A percentile compares a stretch with the other conserved stretches of the same genome.
These are phyloP conservation scores for Cymbopogon citratus DNA, from an alignment of 176 grass and related monocot genomes.

Conservation along the genomic window DNA sequence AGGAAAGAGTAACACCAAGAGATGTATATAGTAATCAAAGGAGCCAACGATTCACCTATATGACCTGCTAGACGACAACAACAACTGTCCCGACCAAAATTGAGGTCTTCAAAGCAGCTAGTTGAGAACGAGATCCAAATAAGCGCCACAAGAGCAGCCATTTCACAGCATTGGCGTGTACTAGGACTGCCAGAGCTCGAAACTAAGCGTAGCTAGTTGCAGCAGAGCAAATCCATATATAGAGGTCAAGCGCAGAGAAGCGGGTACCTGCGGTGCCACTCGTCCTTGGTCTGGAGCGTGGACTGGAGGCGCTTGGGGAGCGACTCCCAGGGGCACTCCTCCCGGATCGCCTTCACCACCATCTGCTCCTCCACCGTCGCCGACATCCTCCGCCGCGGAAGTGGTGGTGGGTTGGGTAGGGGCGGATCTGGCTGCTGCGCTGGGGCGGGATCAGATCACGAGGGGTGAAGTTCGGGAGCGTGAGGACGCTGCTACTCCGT, in stretches of 20 bases:
- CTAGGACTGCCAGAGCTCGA: neutral
- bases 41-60: neutral
- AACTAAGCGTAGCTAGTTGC: neutral
- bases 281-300: constrained; percentile 64
- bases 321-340: constrained; percentile 81
- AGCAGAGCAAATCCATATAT: neutral
- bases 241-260: too few species aligned
- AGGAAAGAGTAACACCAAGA: neutral
- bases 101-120: constrained; percentile 7
- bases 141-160: neutral
- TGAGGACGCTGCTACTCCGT: neutral
- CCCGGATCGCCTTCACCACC: constrained; percentile 80
- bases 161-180: constrained; percentile 2
- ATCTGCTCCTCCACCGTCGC: constrained; percentile 82
- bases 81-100: constrained; percentile 1
- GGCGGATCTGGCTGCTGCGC: constrained; percentile 31
- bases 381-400: constrained; percentile 28
- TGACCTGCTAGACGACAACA: neutral
- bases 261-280: constrained; percentile 82
- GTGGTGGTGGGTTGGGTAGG: neutral
- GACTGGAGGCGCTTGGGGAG: constrained; percentile 86
- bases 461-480: constrained; percentile 2
- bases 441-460: constrained; percentile 27
- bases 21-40: neutral
- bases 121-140: constrained; percentile 10